phyloP scores from a whole-genome alignment of 495 filamentous ascomycete genomes.

The Aspergillus egyptiacus region DNA sequence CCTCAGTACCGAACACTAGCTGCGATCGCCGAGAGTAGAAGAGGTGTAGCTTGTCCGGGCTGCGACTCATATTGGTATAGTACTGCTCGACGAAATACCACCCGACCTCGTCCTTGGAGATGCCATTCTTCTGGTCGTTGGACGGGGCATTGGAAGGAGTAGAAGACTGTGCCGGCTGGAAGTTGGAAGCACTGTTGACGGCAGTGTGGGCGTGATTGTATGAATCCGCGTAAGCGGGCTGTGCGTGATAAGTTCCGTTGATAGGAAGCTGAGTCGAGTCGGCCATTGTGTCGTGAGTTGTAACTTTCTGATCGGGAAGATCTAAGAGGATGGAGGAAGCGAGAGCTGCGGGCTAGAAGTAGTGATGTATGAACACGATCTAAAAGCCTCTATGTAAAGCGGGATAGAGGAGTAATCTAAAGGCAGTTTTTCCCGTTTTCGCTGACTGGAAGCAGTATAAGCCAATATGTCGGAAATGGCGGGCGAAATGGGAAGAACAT shows the following conservation, averaged over 20 bases:
- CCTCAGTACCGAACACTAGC: conserved; percentile 78
- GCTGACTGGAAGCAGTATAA: conserved; percentile 13
- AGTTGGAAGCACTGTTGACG: conserved; percentile 37
- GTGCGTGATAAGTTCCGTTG: conserved; percentile 42
- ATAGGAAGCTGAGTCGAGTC: conserved; percentile 40
- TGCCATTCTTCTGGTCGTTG: conserved; percentile 40
- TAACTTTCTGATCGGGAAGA: conserved; percentile 19
- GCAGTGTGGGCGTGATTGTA: conserved; percentile 33
- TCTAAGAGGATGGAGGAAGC: conserved; percentile 2
- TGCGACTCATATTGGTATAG: conserved; percentile 93
- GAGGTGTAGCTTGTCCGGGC: conserved; percentile 84
- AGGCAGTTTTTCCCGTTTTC: conserved; percentile 12
- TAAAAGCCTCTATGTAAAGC: conserved; percentile 11
- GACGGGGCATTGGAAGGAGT: conserved; percentile 39
- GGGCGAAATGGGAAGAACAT: not conserved
- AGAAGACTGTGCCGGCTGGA: conserved; percentile 42
- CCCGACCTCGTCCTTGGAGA: conserved; percentile 81
- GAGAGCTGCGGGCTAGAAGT: not conserved
- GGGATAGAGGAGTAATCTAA: conserved; percentile 2
- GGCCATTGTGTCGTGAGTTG: conserved; percentile 33
- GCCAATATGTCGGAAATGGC: conserved; percentile 10
- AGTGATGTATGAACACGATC: conserved; percentile 2
- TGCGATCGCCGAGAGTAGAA: conserved; percentile 82
- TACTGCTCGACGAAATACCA: conserved; percentile 99
- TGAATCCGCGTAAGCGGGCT: conserved; percentile 38